A percentile compares a stretch with the other conserved stretches of the same genome.
These are phyloP conservation scores for Aurinia saxatilis DNA, from an alignment of 345 rosid species.

Conservation along the genomic window DNA sequence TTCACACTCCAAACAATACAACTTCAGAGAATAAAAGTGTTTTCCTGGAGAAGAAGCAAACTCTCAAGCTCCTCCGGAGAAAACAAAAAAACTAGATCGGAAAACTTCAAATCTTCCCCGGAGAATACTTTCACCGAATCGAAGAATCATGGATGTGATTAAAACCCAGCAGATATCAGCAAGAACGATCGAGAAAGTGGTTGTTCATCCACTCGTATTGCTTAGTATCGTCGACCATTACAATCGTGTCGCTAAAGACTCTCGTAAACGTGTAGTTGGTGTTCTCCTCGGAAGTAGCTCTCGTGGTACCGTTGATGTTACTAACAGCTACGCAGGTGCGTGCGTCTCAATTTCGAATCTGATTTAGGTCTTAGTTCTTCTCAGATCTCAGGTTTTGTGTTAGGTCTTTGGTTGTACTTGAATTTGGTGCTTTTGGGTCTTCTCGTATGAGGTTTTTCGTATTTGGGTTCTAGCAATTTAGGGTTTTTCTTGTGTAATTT, in stretches of 20 bases:
- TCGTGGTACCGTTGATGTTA: conserved; percentile 80
- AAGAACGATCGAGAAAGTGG: conserved; percentile 81
- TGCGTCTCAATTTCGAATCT: neutral
- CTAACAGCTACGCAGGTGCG: conserved; percentile 95
- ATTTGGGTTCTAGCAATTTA: conserved; percentile 5
- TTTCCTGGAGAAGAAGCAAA: conserved; percentile 36
- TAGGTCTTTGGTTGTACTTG: neutral
- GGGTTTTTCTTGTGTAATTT: neutral
- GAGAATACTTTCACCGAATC: neutral
- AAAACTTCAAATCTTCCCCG: neutral
- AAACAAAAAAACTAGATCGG: neutral
- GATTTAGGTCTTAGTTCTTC: neutral
- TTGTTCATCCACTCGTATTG: conserved; percentile 92
- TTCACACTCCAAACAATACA: neutral
- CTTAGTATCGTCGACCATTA: conserved; percentile 96
- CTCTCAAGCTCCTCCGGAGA: neutral
- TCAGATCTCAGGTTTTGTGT: conserved; percentile 21
- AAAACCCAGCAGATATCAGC: conserved; percentile 81
- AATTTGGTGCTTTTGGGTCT: neutral
- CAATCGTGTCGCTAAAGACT: conserved; percentile 86
- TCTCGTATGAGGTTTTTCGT: neutral
- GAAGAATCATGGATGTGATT: conserved; percentile 70
- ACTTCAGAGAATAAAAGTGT: neutral
- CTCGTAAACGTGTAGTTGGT: conserved; percentile 82
- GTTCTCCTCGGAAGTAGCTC: conserved; percentile 70